phyloP scores from a whole-genome alignment of 768 basidiomycete species.

The Tylopilus plumbeoviolaceoides region DNA sequence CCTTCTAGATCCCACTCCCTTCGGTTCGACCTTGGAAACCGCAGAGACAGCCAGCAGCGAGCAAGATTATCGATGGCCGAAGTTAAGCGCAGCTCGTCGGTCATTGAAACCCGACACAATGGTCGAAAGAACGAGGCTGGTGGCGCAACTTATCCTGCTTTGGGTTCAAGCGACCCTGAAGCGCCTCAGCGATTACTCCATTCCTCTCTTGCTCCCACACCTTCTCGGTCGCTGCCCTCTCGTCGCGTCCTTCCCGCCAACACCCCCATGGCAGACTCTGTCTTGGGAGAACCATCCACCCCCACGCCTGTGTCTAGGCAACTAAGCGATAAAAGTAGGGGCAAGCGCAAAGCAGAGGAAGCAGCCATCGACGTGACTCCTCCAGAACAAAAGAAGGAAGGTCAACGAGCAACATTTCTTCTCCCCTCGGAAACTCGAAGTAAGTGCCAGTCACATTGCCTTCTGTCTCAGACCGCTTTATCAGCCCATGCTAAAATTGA shows the following conservation, averaged over 20 bases:
- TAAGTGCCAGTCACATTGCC: slow-evolving; percentile 33
- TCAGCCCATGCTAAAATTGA: slow-evolving; percentile 23
- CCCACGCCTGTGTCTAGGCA: slow-evolving; percentile 31
- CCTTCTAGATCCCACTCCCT: slow-evolving; percentile 20
- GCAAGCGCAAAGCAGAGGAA: slow-evolving; percentile 74
- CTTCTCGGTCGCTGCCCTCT: slow-evolving; percentile 15
- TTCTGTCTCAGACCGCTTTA: slow-evolving; percentile 21
- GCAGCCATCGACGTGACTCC: slow-evolving; percentile 60
- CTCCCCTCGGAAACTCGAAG: slow-evolving; percentile 52
- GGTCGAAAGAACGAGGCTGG: slow-evolving; percentile 9
- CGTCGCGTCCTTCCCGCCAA: slow-evolving; percentile 8
- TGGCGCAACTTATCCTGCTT: slow-evolving; percentile 15
- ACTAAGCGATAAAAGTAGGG: slow-evolving; percentile 38
- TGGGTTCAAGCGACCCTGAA: slow-evolving; percentile 19
- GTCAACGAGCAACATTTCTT: slow-evolving; percentile 57
- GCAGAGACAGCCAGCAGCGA: slow-evolving; percentile 12
- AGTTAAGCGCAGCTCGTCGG: slow-evolving; percentile 27
- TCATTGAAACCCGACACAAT: slow-evolving; percentile 17
- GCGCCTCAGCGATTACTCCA: slow-evolving; percentile 5
- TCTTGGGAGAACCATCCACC: slow-evolving; percentile 28
- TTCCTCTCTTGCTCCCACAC: slow-evolving; percentile 17
- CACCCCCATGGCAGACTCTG: slow-evolving; percentile 11
- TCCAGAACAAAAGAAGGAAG: slow-evolving; percentile 54
- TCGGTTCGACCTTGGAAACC: slow-evolving; percentile 14
- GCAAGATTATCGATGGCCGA: slow-evolving; percentile 11